These are phyloP conservation scores for Eremomyces bilateralis DNA, from an alignment of 495 filamentous ascomycete genomes.

Conservation along the genomic window DNA sequence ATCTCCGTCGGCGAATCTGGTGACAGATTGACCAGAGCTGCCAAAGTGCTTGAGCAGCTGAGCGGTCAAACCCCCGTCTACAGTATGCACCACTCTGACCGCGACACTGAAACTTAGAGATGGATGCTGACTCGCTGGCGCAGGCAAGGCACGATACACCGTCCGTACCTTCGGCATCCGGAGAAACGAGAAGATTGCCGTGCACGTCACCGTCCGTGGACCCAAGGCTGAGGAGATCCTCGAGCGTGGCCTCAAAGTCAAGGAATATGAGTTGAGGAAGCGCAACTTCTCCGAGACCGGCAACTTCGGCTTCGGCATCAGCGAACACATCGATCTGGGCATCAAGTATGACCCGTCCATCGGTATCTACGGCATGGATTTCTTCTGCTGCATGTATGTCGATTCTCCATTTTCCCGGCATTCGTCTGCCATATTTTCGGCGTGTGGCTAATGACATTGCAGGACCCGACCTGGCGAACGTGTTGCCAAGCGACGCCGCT, in stretches of 20 bases:
- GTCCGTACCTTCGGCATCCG: slow-evolving; percentile 99
- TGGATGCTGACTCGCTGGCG: too few species aligned
- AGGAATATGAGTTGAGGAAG: slow-evolving; percentile 99
- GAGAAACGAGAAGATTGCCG: slow-evolving; percentile 99
- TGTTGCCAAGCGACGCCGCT: slow-evolving; percentile 81
- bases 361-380: slow-evolving; percentile 99
- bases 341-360: slow-evolving; percentile 99
- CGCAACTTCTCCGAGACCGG: slow-evolving; percentile 98
- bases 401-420: neutral
- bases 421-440: neutral
- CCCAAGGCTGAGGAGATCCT: slow-evolving; percentile 99
- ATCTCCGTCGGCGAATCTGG: slow-evolving; percentile 99
- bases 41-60: slow-evolving; percentile 99
- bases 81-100: slow-evolving; percentile 34
- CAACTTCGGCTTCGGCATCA: slow-evolving; percentile 99
- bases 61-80: slow-evolving; percentile 99
- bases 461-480: slow-evolving; percentile 93
- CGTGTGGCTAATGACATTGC: slow-evolving; percentile 16
- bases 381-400: slow-evolving; percentile 97
- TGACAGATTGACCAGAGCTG: slow-evolving; percentile 98
- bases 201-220: slow-evolving; percentile 98
- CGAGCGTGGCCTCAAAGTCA: slow-evolving; percentile 99
- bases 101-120: too few species aligned
- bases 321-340: slow-evolving; percentile 98
- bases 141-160: slow-evolving; percentile 98